phyloP scores from a whole-genome alignment of 139 green algal species.

The Spirogloea muscicola region DNA sequence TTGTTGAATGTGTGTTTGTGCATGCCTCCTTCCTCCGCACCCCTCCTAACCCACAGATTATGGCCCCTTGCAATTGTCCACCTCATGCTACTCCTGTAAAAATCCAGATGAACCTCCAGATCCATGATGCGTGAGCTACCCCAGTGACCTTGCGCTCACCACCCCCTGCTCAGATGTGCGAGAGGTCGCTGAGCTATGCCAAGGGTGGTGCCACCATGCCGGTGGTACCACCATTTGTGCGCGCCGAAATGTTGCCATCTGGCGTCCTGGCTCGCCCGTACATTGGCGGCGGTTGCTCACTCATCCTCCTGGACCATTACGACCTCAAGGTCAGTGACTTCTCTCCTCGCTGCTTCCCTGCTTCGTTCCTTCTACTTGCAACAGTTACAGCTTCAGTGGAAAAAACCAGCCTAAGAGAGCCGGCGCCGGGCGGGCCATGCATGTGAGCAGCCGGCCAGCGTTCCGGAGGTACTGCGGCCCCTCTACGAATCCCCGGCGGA shows the following conservation, averaged over 20 bases:
- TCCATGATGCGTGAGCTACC: too few species aligned
- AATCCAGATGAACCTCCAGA: too few species aligned
- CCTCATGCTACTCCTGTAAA: too few species aligned
- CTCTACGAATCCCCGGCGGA: slow-evolving; percentile 38
- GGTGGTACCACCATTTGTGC: slow-evolving; percentile 40
- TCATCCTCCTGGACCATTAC: slow-evolving; percentile 33
- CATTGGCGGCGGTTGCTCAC: slow-evolving; percentile 20
- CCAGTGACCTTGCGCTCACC: too few species aligned
- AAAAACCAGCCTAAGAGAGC: too few species aligned
- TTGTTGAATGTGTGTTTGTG: too few species aligned
- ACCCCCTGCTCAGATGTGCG: slow-evolving; percentile 44
- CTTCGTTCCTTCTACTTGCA: background rate
- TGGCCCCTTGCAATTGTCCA: too few species aligned
- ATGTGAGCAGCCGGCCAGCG: slow-evolving; percentile 18
- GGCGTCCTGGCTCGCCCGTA: slow-evolving; percentile 28
- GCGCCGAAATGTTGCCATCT: slow-evolving; percentile 29
- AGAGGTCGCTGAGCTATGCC: slow-evolving; percentile 31
- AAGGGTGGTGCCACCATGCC: slow-evolving; percentile 35
- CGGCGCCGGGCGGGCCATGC: too few species aligned
- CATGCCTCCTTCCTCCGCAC: too few species aligned
- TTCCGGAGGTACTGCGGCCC: slow-evolving; percentile 38
- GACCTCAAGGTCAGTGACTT: slow-evolving; percentile 27
- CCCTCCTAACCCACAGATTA: too few species aligned
- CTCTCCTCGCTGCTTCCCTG: background rate
- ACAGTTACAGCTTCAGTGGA: too few species aligned